Base-by-base conservation (phyloP, 2,329 filamentous ascomycete species). In the Pseudogymnoascus sp. region DNA sequence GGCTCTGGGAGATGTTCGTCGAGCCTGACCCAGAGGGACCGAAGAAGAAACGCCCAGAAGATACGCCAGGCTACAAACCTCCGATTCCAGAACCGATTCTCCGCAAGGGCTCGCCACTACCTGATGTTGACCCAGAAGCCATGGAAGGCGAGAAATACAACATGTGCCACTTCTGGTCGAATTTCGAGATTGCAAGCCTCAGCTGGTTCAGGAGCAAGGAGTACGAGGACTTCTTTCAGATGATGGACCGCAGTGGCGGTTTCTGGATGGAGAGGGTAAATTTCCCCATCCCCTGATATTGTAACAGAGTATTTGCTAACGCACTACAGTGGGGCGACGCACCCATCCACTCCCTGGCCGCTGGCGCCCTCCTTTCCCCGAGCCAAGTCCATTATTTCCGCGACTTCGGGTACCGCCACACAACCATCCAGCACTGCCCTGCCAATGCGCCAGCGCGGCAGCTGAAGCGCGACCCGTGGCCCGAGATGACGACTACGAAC, bases 121-220 rank as follows among this genome's bases (percentile, higher is more conserved):
- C 89, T 31, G 87, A 95, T 45, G 90, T 97, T 64, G 92, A 98
- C 73, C 87, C 89, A 0, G 93, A 98, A 73, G 85, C 88, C 45
- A 99, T 99, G 95, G 93, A 98, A 75, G 92, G 92, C 68, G 95
- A 99, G 76, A 90, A 88, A 71, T 99, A 99, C 82, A 99, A 99
- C 79, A 99, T 99, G 95, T 99, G 95, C 76, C 95, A 99, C 80
- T 99, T 97, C 81, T 99, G 95, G 95, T 96, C 92, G 76, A 99
- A 99, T 77, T 99, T 99, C 70, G 95, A 99, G 77, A 99, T 99
- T 78, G 95, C 95, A 13, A 87, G 88, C 65, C 84, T 99, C 66
- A 89, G 91, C 78, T 99, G 92, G 86, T 98, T 98, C 84, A 87
- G 95, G 71, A 97, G 93, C 80, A 93, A 96, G 78, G 90, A 92